A percentile compares a stretch with the other conserved stretches of the same genome.
Evolutionary conservation across 306 rosid species (phyloP).

Genomic region (Glycine latifolia): DNA sequence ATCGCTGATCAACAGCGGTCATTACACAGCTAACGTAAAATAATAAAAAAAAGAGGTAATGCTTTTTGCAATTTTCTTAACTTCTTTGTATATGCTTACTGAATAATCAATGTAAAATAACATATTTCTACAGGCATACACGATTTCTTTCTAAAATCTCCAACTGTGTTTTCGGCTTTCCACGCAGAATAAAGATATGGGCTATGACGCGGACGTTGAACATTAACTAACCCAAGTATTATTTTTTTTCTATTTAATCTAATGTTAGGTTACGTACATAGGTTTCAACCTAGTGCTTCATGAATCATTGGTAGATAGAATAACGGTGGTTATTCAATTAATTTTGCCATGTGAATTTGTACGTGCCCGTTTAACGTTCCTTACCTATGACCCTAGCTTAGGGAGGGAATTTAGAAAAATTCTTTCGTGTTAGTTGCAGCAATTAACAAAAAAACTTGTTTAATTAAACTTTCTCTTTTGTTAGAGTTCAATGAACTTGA

Average conservation of each 20-base stretch:
- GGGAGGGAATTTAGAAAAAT: too few relatives aligned
- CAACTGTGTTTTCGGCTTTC: not conserved
- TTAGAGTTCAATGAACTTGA: not conserved
- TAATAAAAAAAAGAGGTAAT: too few relatives aligned
- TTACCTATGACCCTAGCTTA: conserved; percentile 1
- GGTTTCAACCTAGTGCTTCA: not conserved
- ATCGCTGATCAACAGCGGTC: too few relatives aligned
- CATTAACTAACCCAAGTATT: too few relatives aligned
- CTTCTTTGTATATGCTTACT: too few relatives aligned
- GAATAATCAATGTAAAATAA: too few relatives aligned
- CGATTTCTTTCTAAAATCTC: not conserved
- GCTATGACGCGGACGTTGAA: not conserved
- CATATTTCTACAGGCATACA: not conserved
- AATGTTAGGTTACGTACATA: not conserved
- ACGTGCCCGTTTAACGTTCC: not conserved
- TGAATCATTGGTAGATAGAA: not conserved
- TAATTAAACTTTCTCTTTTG: too few relatives aligned
- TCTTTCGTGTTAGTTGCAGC: too few relatives aligned
- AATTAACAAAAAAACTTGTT: too few relatives aligned
- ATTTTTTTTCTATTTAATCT: not conserved
- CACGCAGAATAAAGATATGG: not conserved
- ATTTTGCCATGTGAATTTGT: not conserved
- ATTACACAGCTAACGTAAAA: too few relatives aligned
- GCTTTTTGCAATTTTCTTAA: too few relatives aligned
- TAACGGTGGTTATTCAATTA: not conserved